A percentile compares a stretch with the other conserved stretches of the same genome.
Evolutionary conservation across 208 protist genomes (phyloP).

Genomic region (Angomonas desouzai): DNA sequence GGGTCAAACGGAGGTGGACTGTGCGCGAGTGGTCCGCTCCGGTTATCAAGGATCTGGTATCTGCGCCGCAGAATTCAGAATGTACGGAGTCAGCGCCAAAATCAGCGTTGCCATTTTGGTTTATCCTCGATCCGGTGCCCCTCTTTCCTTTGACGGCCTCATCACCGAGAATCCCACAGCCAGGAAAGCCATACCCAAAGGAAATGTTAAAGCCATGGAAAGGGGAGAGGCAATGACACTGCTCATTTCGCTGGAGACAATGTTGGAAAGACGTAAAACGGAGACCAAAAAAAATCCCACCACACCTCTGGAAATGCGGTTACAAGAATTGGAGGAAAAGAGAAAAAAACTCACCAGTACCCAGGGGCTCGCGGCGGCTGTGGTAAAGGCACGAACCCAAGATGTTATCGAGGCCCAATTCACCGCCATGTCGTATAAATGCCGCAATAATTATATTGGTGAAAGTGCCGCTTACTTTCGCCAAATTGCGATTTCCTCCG

Average conservation of each 20-base stretch:
- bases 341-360: conserved; percentile 49
- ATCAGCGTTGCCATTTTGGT: conserved; percentile 69
- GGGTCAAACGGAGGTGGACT: conserved; percentile 70
- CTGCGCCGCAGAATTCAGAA: conserved; percentile 32
- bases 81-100: conserved; percentile 58
- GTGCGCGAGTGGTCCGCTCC: conserved; percentile 38
- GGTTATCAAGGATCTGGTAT: conserved; percentile 30
- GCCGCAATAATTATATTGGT: conserved; percentile 76
- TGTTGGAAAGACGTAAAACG: conserved; percentile 60
- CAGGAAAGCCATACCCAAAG: conserved; percentile 17
- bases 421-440: conserved; percentile 46
- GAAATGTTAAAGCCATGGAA: conserved; percentile 48
- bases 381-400: conserved; percentile 44
- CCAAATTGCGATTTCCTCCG: conserved; percentile 59
- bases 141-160: conserved; percentile 62
- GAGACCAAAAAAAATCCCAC: background rate
- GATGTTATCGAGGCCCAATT: conserved; percentile 67
- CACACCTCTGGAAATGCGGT: conserved; percentile 32
- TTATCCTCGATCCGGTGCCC: conserved; percentile 50
- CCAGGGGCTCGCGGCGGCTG: conserved; percentile 56
- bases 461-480: conserved; percentile 74
- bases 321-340: conserved; percentile 60
- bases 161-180: conserved; percentile 26
- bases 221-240: conserved; percentile 75
- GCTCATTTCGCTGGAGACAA: conserved; percentile 72